These are phyloP conservation scores for Alternaria atra DNA, from an alignment of 2,329 filamentous ascomycete species.

Conservation along the genomic window DNA sequence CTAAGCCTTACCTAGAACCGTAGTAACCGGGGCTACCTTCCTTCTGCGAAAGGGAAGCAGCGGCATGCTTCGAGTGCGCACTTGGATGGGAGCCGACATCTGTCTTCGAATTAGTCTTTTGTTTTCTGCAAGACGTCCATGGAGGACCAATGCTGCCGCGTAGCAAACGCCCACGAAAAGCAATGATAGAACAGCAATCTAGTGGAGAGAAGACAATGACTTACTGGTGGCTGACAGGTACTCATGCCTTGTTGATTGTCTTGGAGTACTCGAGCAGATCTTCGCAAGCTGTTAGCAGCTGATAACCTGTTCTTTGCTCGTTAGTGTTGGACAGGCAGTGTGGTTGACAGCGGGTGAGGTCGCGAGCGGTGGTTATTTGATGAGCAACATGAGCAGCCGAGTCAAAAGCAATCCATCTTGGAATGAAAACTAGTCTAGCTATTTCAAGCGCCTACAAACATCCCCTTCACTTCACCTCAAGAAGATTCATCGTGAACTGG, in stretches of 20 bases:
- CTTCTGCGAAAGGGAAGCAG: conserved; percentile 15
- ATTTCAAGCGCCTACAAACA: background rate
- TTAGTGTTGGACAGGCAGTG: background rate
- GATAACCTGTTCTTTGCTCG: background rate
- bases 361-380: background rate
- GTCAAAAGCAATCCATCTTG: conserved; percentile 1
- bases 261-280: background rate
- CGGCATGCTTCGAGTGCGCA: conserved; percentile 9
- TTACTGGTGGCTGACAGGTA: background rate
- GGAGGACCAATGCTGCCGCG: background rate
- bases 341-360: background rate
- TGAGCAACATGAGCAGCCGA: background rate
- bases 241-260: background rate
- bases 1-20: conserved; percentile 26
- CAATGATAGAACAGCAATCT: conserved; percentile 24
- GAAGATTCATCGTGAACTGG: conserved; percentile 10
- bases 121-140: background rate
- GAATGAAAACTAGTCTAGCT: background rate
- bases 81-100: background rate
- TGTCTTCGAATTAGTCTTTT: conserved; percentile 2
- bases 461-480: conserved; percentile 7
- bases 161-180: conserved; percentile 4
- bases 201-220: conserved; percentile 9
- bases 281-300: background rate
- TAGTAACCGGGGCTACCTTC: conserved; percentile 14